Percentiles rank a stretch among this genome's conserved stretches.
Evolutionary conservation across 345 rosid species (phyloP).

Genomic region (Jatropha curcas): DNA sequence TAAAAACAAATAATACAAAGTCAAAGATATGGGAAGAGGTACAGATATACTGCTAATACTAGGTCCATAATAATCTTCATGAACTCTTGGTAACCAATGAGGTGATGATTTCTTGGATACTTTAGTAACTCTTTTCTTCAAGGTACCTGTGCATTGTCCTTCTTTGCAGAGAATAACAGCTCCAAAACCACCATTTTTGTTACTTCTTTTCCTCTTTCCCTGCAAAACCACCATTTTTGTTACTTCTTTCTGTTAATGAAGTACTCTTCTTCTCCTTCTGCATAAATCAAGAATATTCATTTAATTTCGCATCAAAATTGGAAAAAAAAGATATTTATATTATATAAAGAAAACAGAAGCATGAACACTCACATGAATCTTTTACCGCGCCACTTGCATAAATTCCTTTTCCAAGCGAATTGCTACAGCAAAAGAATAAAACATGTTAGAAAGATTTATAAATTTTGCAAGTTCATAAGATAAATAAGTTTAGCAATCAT

Average conservation of each 20-base stretch:
- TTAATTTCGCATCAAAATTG: not conserved
- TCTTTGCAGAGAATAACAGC: constrained; percentile 15
- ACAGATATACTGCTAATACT: constrained; percentile 14
- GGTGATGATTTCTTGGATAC: constrained; percentile 27
- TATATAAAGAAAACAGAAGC: too few species aligned
- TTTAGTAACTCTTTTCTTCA: constrained; percentile 20
- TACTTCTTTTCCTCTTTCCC: not conserved
- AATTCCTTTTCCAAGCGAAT: constrained; percentile 24
- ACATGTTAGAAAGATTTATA: not conserved
- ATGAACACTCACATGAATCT: not conserved
- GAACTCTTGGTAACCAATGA: constrained; percentile 45
- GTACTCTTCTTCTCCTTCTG: constrained; percentile 5
- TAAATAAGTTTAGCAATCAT: not conserved
- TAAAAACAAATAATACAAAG: too few species aligned
- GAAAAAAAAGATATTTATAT: not conserved
- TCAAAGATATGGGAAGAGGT: too few species aligned
- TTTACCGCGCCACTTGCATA: constrained; percentile 21
- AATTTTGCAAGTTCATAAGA: not conserved
- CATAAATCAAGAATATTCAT: not conserved
- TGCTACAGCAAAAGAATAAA: not conserved
- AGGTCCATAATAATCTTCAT: constrained; percentile 69
- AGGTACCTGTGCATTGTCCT: constrained; percentile 21
- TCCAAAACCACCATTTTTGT: not conserved
- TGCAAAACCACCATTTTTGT: constrained; percentile 1
- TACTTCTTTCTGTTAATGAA: not conserved